Evolutionary conservation across 2,329 filamentous ascomycete genomes (phyloP).

Genomic region (Canariomyces notabilis): DNA sequence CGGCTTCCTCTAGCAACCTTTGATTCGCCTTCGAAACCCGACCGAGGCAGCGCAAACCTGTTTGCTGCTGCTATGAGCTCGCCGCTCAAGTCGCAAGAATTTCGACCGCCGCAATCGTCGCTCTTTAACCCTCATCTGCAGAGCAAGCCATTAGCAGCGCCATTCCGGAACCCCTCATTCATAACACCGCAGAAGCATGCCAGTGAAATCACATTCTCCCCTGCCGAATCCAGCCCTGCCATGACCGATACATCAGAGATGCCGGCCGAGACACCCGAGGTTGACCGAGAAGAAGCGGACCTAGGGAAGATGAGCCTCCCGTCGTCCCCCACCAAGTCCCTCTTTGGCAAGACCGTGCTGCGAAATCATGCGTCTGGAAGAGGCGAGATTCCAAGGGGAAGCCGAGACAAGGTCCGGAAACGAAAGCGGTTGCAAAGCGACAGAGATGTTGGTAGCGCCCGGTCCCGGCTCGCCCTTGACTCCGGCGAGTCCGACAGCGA

Average conservation of each 20-base stretch:
- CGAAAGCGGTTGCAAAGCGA: constrained; percentile 49
- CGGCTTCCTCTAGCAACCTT: constrained; percentile 21
- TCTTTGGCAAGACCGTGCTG: constrained; percentile 38
- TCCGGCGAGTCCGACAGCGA: constrained; percentile 49
- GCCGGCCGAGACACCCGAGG: constrained; percentile 47
- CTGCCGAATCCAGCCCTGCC: constrained; percentile 56
- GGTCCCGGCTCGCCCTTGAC: constrained; percentile 40
- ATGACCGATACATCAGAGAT: constrained; percentile 53
- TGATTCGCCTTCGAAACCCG: constrained; percentile 24
- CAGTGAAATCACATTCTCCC: constrained; percentile 49
- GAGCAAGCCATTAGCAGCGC: constrained; percentile 41
- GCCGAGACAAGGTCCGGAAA: constrained; percentile 48
- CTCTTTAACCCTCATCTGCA: constrained; percentile 43
- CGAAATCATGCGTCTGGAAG: constrained; percentile 49
- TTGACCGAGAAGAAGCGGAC: constrained; percentile 42
- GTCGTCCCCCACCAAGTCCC: constrained; percentile 43
- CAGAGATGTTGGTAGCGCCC: constrained; percentile 47
- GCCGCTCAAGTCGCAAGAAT: constrained; percentile 33
- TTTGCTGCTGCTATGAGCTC: constrained; percentile 26
- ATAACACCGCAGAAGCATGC: constrained; percentile 57
- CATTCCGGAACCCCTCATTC: constrained; percentile 60
- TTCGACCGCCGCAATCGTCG: constrained; percentile 38
- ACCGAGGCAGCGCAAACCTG: constrained; percentile 21
- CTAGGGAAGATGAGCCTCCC: constrained; percentile 42
- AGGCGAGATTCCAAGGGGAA: constrained; percentile 56